Evolutionary conservation across 225 moss, liverwort and hornwort genomes (phyloP).

Genomic region (Marchantia paleacea): DNA sequence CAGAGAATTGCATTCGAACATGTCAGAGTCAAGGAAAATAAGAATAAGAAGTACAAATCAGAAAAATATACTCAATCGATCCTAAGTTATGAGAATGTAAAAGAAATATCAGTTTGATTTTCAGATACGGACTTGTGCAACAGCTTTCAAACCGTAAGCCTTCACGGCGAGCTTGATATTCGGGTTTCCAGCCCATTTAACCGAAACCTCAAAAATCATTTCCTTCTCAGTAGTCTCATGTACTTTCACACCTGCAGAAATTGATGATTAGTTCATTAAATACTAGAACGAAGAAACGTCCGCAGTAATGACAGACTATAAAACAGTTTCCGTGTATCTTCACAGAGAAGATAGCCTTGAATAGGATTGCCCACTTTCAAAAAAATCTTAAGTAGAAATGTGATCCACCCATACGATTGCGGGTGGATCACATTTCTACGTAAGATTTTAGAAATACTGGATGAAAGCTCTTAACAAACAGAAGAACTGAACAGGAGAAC

Average conservation of each 20-base stretch:
- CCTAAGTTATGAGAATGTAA: not conserved
- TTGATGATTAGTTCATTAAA: not conserved
- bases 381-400: not conserved
- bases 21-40: not conserved
- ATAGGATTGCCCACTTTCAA: not conserved
- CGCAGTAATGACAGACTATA: not conserved
- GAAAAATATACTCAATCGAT: not conserved
- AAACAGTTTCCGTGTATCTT: not conserved
- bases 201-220: constrained; percentile 86
- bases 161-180: constrained; percentile 89
- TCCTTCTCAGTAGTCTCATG: constrained; percentile 93
- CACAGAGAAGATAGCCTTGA: not conserved
- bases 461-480: not conserved
- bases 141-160: constrained; percentile 86
- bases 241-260: constrained; percentile 74
- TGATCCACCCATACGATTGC: not conserved
- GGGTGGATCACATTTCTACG: not conserved
- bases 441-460: too few species aligned
- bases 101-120: not conserved
- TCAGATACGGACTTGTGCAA: constrained; percentile 63
- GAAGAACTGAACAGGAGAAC: not conserved
- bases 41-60: not conserved
- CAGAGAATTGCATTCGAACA: not conserved
- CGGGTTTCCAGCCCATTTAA: constrained; percentile 97
- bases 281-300: not conserved